Base-by-base conservation (phyloP, 1,284 basidiomycete genomes). In the Tetrapyrgos nigripes region DNA sequence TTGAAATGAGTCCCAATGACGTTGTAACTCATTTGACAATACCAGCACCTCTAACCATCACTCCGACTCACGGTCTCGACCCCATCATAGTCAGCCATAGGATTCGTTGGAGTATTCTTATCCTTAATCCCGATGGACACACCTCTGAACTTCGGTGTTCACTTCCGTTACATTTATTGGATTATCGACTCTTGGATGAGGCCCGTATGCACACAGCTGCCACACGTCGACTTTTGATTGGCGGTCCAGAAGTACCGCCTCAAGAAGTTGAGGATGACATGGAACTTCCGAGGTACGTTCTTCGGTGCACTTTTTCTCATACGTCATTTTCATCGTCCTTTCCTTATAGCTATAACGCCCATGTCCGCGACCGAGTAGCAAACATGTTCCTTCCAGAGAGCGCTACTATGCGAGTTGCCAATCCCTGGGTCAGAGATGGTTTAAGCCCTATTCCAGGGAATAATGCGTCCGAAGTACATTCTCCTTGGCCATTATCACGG, bases 71-170 rank as follows among this genome's bases (percentile, higher is more conserved):
- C 65, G 62, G 78, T 17, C 71, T 89, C 24, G 86, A 89, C 72
- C 94, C 94, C 1, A 87, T 94, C 53, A 78, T 79, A 45, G 81
- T 94, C 24, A 81, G 79, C 5, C 93, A 97, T 75, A 87, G 89
- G 45, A 77, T 92, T 43, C 83, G 88, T 31, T 92, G 89, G 89
- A 84, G 73, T 29, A 89, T 92, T 60, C 78, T 92, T 52, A 89
- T 96, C 69, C 81, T 83, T 61, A 97, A 96, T 69, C 80, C 81
- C n/a, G 94, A 96, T 70, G 93, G 93, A 0, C 94, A 96, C 70
- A 89, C 88, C 1, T 96, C 93, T 2, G 94, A 97, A 74, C 81
- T 98, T 21, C 87, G 95, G 8, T 97, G 95, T 71, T 95, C 94
- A 0, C 81, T 97, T 1, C 96, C 95, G 0, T 77, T 98, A 35